Conservation (phyloP, 108 stramenopile genomes). For the Nannochloropsis gaditana region DNA sequence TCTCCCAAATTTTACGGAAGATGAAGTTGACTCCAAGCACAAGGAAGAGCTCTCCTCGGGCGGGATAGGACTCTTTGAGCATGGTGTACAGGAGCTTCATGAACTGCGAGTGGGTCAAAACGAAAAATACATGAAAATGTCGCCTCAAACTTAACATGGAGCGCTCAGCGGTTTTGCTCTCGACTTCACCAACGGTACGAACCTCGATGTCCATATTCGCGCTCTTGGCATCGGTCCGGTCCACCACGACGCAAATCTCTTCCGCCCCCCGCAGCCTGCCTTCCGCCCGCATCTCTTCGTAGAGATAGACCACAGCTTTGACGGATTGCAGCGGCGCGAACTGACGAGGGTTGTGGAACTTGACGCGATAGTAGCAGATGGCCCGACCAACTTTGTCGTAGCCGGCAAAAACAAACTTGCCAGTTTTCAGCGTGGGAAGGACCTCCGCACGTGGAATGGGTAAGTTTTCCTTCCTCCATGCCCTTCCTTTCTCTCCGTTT, state of each 20-base stretch:
- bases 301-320: not conserved
- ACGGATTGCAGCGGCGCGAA: not conserved
- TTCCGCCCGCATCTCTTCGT: not conserved
- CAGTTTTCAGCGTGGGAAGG: not conserved
- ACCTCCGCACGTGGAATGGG: not conserved
- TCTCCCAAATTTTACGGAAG: slow-evolving; percentile 16
- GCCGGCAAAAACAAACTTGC: slow-evolving; percentile 17
- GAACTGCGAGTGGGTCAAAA: not conserved
- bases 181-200: no score
- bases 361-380: slow-evolving; percentile 15
- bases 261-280: slow-evolving; percentile 18
- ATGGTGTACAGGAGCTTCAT: slow-evolving; percentile 14
- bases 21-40: slow-evolving; percentile 1
- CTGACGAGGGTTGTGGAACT: not conserved
- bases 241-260: slow-evolving; percentile 6
- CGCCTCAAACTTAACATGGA: no score
- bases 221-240: slow-evolving; percentile 9
- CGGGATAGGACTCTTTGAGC: slow-evolving; percentile 19
- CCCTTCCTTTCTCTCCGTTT: not conserved
- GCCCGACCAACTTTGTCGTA: slow-evolving; percentile 11
- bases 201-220: slow-evolving; percentile 12
- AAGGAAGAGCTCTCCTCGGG: not conserved
- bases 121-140: no score
- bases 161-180: no score
- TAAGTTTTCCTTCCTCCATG: not conserved